Percentiles rank a stretch among this genome's conserved stretches.
These are phyloP conservation scores for Aplosporella prunicola DNA, from an alignment of 2,329 filamentous ascomycete species.

Conservation along the genomic window DNA sequence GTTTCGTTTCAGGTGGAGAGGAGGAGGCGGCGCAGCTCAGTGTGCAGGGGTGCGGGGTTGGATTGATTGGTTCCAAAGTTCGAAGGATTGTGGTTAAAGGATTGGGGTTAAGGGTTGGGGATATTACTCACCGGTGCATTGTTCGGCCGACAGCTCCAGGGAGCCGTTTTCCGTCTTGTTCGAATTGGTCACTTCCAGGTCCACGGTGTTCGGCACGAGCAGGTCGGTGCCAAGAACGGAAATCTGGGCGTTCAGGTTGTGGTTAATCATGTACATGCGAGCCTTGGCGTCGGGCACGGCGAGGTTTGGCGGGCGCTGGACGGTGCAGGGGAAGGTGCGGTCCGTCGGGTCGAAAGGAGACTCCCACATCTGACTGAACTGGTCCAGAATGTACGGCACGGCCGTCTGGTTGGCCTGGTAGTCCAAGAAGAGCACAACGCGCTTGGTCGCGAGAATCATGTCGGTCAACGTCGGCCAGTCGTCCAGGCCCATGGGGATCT, in stretches of 20 bases:
- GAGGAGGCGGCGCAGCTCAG: too few relatives aligned
- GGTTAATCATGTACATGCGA: slow-evolving; percentile 74
- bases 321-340: slow-evolving; percentile 63
- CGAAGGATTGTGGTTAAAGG: too few relatives aligned
- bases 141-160: slow-evolving; percentile 24
- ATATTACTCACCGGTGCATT: slow-evolving; percentile 25
- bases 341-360: slow-evolving; percentile 71
- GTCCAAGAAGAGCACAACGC: slow-evolving; percentile 32
- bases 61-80: too few relatives aligned
- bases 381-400: slow-evolving; percentile 76
- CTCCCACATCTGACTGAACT: slow-evolving; percentile 87
- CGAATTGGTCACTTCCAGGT: slow-evolving; percentile 25
- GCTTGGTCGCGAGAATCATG: slow-evolving; percentile 32
- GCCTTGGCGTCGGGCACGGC: slow-evolving; percentile 39
- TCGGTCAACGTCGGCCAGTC: slow-evolving; percentile 78
- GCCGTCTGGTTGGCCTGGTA: slow-evolving; percentile 59
- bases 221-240: slow-evolving; percentile 17
- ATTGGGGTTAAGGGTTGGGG: too few relatives aligned
- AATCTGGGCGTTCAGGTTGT: slow-evolving; percentile 79
- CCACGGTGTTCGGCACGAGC: slow-evolving; percentile 28
- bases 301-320: slow-evolving; percentile 66
- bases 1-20: too few relatives aligned
- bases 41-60: too few relatives aligned
- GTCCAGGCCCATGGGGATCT: slow-evolving; percentile 58
- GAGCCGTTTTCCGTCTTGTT: slow-evolving; percentile 23